phyloP scores from a whole-genome alignment of 2,329 filamentous ascomycete genomes.

The Penicillium sp. region DNA sequence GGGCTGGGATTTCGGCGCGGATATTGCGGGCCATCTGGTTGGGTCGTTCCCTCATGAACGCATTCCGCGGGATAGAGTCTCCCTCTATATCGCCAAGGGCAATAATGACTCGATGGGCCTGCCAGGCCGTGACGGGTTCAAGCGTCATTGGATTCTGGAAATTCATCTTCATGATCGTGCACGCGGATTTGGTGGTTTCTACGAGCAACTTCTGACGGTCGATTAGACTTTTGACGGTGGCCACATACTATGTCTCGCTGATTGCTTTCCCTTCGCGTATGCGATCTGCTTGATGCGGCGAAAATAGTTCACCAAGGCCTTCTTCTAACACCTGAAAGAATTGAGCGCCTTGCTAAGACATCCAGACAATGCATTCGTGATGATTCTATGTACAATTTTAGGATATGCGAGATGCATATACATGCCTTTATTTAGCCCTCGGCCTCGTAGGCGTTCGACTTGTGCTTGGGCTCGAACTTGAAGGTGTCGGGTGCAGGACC shows the following conservation, averaged over 20 bases:
- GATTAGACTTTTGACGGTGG: conserved; percentile 3
- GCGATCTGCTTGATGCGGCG: neutral
- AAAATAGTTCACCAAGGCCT: neutral
- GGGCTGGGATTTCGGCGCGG: conserved; percentile 47
- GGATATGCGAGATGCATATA: neutral
- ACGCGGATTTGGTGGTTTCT: conserved; percentile 43
- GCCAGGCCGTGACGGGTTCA: conserved; percentile 40
- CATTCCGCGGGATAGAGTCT: conserved; percentile 47
- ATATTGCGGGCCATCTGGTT: conserved; percentile 50
- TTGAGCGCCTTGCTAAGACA: neutral
- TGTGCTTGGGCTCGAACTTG: conserved; percentile 96
- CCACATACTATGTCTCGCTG: neutral
- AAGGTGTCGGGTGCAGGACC: conserved; percentile 87
- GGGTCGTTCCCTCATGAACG: conserved; percentile 52
- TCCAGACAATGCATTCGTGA: neutral
- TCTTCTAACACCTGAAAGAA: neutral
- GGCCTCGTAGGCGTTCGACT: conserved; percentile 80
- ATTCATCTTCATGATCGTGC: conserved; percentile 46
- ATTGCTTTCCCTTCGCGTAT: neutral
- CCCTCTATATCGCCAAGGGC: conserved; percentile 46
- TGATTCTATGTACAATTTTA: conserved; percentile 8
- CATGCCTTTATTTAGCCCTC: conserved; percentile 48
- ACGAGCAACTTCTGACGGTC: conserved; percentile 37
- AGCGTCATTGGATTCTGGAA: conserved; percentile 52
- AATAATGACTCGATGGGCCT: conserved; percentile 43